Conservation (phyloP, 139 green algal genomes). For the Ettlia oleoabundans region DNA sequence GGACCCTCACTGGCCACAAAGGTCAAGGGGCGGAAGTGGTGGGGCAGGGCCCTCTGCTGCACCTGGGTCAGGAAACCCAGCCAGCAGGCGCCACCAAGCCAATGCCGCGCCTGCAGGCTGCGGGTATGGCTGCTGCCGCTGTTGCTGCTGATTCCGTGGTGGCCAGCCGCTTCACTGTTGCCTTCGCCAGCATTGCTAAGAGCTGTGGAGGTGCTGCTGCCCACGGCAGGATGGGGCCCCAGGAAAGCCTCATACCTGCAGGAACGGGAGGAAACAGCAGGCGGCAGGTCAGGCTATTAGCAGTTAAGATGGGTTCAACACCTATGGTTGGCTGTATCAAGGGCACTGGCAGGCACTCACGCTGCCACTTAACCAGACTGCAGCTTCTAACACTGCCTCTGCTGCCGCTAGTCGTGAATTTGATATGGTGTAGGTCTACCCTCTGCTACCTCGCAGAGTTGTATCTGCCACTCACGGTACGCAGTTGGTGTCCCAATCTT, state of each 20-base stretch:
- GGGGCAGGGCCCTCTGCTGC: constrained; percentile 17
- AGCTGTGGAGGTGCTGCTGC: constrained; percentile 9
- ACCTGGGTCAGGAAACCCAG: constrained; percentile 31
- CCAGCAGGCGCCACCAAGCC: constrained; percentile 38
- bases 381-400: too few species aligned
- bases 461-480: constrained; percentile 18
- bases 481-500: constrained; percentile 42
- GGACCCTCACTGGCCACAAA: constrained; percentile 40
- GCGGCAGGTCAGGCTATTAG: background rate
- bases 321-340: too few species aligned
- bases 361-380: too few species aligned
- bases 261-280: background rate
- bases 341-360: too few species aligned
- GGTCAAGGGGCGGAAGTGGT: constrained; percentile 28
- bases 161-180: too few species aligned
- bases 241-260: constrained; percentile 32
- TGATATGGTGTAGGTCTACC: too few species aligned
- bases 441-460: background rate
- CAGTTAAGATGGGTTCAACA: background rate
- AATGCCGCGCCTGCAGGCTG: background rate
- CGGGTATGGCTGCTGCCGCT: too few species aligned
- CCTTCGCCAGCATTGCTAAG: too few species aligned
- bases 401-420: too few species aligned
- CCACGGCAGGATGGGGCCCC: constrained; percentile 29
- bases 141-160: too few species aligned